phyloP scores from a whole-genome alignment of 1,139 yeast species.

The Taphrina betulina region DNA sequence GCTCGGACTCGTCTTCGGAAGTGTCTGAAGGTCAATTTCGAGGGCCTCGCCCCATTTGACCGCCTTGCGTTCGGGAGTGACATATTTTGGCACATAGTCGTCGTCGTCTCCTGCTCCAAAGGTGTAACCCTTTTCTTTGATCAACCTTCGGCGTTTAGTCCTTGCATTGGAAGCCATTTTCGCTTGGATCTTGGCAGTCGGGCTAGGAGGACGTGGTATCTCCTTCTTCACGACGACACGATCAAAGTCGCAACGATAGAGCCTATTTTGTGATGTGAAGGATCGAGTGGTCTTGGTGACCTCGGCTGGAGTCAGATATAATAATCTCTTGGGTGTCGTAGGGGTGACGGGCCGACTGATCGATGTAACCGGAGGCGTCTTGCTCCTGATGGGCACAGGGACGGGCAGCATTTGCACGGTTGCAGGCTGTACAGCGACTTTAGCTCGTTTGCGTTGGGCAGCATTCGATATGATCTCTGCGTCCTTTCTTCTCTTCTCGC shows the following conservation, averaged over 20 bases:
- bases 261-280: slow-evolving; percentile 31
- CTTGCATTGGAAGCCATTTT: slow-evolving; percentile 30
- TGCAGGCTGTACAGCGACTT: background rate
- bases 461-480: background rate
- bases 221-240: slow-evolving; percentile 33
- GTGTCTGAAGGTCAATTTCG: slow-evolving; percentile 23
- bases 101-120: slow-evolving; percentile 35
- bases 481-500: slow-evolving; percentile 6
- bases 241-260: slow-evolving; percentile 34
- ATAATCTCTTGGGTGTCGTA: slow-evolving; percentile 20
- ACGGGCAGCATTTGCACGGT: background rate
- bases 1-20: slow-evolving; percentile 23
- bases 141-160: slow-evolving; percentile 23
- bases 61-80: slow-evolving; percentile 31
- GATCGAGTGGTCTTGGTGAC: slow-evolving; percentile 33
- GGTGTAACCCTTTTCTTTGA: slow-evolving; percentile 32
- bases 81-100: slow-evolving; percentile 13
- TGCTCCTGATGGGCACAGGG: slow-evolving; percentile 4
- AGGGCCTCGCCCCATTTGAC: slow-evolving; percentile 31
- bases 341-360: slow-evolving; percentile 7
- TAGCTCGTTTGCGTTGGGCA: slow-evolving; percentile 17
- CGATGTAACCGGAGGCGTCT: background rate
- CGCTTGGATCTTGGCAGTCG: slow-evolving; percentile 33
- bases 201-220: slow-evolving; percentile 32
- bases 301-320: slow-evolving; percentile 33